Base-by-base conservation (phyloP, 306 rosid genomes). In the Sicyos baderoa region DNA sequence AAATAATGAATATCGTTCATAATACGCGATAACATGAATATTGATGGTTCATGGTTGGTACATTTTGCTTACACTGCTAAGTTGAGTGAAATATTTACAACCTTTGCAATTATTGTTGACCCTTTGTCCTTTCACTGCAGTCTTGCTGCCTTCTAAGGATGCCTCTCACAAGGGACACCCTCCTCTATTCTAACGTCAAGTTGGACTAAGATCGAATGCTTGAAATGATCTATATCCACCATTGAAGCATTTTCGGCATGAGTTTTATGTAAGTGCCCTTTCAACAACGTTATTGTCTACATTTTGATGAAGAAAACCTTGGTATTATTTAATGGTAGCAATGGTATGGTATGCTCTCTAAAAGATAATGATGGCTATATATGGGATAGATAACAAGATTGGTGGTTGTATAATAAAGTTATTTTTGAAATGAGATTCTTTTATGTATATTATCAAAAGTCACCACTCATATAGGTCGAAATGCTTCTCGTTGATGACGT, bases 101-200 rank as follows among this genome's bases (percentile, higher is more conserved):
- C 40, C 40, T n/a, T 23, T 55, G n/a, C 4, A 17, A 61, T 64
- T 44, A 0, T 18, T 21, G 47, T 40, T 75, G 55, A 44, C 47
- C 47, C 66, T 47, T 35, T 27, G 57, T 79, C 51, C 69, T 50
- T 21, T 18, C 7, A 7, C 51, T 72, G 69, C 90, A 91, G 96
- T 79, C 79, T 23, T 35, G 80, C 80, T 89, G 84, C 81, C 91
- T 91, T 73, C 6, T 85, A 71, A 75, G 84, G 56, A 88, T 91
- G 97, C 88, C 93, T 14, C 74, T 88, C 70, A 86, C 96, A 25
- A 88, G 79, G 83, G 97, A 91, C 86, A 91, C 97, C 1, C 89
- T 91, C 66, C 85, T 91, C 13, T 91, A 88, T 79, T 87, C 97
- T 45, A 91, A 85, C 48, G 94, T 91, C 80, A 91, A 91, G 82